Percentiles rank a stretch among this genome's conserved stretches.
Evolutionary conservation across 2,329 filamentous ascomycete genomes (phyloP).

Genomic region (Cercospora nicotianae): DNA sequence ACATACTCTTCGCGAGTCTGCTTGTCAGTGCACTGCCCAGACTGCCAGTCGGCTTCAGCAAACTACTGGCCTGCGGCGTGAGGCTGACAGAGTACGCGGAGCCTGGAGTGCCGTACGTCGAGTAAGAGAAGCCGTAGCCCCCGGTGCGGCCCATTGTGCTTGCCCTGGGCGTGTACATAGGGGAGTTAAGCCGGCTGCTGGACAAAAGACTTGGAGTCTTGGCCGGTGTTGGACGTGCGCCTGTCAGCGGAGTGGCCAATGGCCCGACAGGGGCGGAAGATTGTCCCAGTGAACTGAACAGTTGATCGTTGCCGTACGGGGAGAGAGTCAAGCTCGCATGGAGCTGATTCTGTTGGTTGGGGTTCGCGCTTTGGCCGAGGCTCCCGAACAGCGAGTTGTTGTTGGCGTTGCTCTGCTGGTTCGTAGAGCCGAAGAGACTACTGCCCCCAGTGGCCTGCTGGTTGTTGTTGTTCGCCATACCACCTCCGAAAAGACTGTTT

Average conservation of each 20-base stretch:
- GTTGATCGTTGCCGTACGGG: conserved; percentile 83
- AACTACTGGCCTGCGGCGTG: conserved; percentile 65
- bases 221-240: conserved; percentile 48
- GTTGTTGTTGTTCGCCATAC: conserved; percentile 40
- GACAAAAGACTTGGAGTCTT: conserved; percentile 36
- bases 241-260: conserved; percentile 82
- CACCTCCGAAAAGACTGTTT: conserved; percentile 36
- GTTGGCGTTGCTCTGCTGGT: conserved; percentile 47
- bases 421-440: conserved; percentile 43
- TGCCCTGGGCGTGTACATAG: conserved; percentile 69
- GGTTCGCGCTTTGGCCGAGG: conserved; percentile 38
- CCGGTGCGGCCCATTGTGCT: conserved; percentile 31
- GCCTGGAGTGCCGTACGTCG: conserved; percentile 80
- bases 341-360: conserved; percentile 58
- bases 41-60: conserved; percentile 61
- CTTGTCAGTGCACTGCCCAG: conserved; percentile 58
- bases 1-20: conserved; percentile 78
- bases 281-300: conserved; percentile 73
- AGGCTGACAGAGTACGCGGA: conserved; percentile 54
- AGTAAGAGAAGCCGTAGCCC: conserved; percentile 86
- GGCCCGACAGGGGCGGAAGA: conserved; percentile 76
- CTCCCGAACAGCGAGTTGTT: conserved; percentile 55
- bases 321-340: conserved; percentile 68
- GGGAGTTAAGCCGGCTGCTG: conserved; percentile 59
- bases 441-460: conserved; percentile 38